Evolutionary conservation across 371 early-diverging fungal species (phyloP).

Genomic region (Racocetra persica): DNA sequence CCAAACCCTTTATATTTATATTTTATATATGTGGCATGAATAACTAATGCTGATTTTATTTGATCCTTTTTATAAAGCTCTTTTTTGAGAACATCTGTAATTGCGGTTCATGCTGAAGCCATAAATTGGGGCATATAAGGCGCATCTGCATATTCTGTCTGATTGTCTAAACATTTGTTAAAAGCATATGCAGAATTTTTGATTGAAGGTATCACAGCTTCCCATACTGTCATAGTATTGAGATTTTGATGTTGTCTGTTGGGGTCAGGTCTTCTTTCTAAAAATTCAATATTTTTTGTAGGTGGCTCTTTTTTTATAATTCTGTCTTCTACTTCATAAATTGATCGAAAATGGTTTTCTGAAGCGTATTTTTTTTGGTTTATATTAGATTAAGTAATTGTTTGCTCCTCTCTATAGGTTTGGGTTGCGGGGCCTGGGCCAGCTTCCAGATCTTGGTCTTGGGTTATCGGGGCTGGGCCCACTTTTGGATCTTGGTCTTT

Average conservation of each 20-base stretch:
- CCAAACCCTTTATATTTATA: neutral
- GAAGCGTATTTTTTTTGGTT: too few relatives aligned
- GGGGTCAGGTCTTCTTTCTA: neutral
- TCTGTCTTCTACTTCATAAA: too few relatives aligned
- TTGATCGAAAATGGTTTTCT: too few relatives aligned
- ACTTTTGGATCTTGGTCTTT: too few relatives aligned
- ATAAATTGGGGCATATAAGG: constrained; percentile 5
- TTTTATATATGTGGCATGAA: constrained; percentile 3
- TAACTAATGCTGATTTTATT: constrained; percentile 1
- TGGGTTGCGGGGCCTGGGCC: too few relatives aligned
- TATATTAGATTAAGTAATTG: too few relatives aligned
- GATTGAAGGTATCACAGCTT: neutral
- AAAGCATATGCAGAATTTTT: constrained; percentile 4
- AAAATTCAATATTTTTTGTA: too few relatives aligned
- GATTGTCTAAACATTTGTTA: neutral
- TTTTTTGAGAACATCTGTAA: neutral
- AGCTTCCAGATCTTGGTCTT: too few relatives aligned
- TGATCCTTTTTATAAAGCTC: neutral
- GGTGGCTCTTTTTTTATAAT: too few relatives aligned
- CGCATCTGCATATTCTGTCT: neutral
- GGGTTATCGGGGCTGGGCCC: too few relatives aligned
- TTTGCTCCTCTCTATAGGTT: too few relatives aligned
- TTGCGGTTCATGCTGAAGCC: neutral
- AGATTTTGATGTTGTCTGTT: neutral
- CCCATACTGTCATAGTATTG: neutral